Evolutionary conservation across 768 basidiomycete genomes (phyloP).

Genomic region (Cystofilobasidium ferigula): DNA sequence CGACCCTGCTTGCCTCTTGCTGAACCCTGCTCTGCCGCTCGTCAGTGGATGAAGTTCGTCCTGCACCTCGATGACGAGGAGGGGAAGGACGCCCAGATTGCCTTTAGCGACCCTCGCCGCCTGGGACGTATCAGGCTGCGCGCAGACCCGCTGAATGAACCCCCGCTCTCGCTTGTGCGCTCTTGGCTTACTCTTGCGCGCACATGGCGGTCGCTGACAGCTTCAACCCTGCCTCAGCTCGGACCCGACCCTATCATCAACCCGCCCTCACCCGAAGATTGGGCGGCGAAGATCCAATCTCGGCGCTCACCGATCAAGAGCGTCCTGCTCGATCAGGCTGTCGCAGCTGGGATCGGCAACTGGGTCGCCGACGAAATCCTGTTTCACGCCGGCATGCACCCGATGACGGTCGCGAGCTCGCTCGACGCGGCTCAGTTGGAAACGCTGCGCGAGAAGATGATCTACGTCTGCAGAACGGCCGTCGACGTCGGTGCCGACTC

Average conservation of each 20-base stretch:
- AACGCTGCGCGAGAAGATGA: conserved; percentile 28
- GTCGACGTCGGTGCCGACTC: conserved; percentile 30
- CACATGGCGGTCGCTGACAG: neutral
- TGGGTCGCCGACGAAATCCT: conserved; percentile 36
- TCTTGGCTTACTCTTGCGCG: neutral
- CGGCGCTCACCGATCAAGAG: conserved; percentile 33
- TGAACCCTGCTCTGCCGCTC: neutral
- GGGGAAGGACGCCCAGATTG: neutral
- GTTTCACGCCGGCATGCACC: conserved; percentile 32
- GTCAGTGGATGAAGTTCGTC: conserved; percentile 9
- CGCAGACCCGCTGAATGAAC: conserved; percentile 2
- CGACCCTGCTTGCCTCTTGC: too few relatives aligned
- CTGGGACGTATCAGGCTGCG: conserved; percentile 16
- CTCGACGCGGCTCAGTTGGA: conserved; percentile 26
- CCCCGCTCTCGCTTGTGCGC: conserved; percentile 15
- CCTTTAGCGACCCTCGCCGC: conserved; percentile 18
- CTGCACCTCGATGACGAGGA: neutral
- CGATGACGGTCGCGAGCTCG: conserved; percentile 26
- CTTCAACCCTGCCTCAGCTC: conserved; percentile 3
- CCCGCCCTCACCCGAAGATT: conserved; percentile 24
- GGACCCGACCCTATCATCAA: conserved; percentile 21
- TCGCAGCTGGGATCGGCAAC: conserved; percentile 29
- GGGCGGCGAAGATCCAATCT: conserved; percentile 14
- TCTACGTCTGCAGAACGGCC: conserved; percentile 27
- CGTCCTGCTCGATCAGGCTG: conserved; percentile 33